These are phyloP conservation scores for Dillenia turbinata DNA, from an alignment of 164 flowering plant genomes.

Conservation along the genomic window DNA sequence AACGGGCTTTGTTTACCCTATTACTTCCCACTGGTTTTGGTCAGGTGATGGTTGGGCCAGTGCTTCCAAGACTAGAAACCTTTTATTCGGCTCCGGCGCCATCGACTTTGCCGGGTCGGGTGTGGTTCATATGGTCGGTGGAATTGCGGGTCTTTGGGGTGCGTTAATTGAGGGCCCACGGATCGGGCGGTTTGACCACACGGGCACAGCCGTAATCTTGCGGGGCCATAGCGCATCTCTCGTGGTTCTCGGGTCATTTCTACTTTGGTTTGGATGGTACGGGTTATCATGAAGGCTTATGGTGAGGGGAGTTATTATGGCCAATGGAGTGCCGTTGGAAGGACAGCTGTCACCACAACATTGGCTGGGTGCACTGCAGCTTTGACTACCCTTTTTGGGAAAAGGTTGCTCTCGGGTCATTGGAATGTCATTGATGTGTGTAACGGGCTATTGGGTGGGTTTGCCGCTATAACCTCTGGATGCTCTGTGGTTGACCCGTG, in stretches of 20 bases:
- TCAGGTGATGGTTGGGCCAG: slow-evolving; percentile 31
- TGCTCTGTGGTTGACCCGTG: slow-evolving; percentile 32
- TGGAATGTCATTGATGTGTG: slow-evolving; percentile 29
- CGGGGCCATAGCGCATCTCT: slow-evolving; percentile 30
- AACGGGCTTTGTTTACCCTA: slow-evolving; percentile 29
- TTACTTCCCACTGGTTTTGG: slow-evolving; percentile 34
- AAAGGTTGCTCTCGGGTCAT: slow-evolving; percentile 20
- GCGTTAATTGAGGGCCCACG: slow-evolving; percentile 34
- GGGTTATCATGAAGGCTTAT: slow-evolving; percentile 21
- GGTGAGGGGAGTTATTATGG: slow-evolving; percentile 18
- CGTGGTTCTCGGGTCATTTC: slow-evolving; percentile 27
- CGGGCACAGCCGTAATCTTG: slow-evolving; percentile 22
- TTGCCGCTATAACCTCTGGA: slow-evolving; percentile 30
- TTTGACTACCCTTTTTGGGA: slow-evolving; percentile 22
- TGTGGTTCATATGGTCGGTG: slow-evolving; percentile 29
- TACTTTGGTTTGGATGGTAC: slow-evolving; percentile 32
- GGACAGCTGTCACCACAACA: slow-evolving; percentile 32
- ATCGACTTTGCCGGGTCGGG: slow-evolving; percentile 36
- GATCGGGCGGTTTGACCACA: slow-evolving; percentile 23
- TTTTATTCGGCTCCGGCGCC: slow-evolving; percentile 27
- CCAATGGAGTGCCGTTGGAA: slow-evolving; percentile 27
- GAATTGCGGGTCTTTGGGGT: slow-evolving; percentile 29
- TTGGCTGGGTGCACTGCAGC: slow-evolving; percentile 28
- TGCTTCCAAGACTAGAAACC: slow-evolving; percentile 3
- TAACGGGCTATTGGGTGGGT: slow-evolving; percentile 27